A percentile compares a stretch with the other conserved stretches of the same genome.
phyloP scores from a whole-genome alignment of 805 yeast species.

The Metschnikowia kunwiensis region DNA sequence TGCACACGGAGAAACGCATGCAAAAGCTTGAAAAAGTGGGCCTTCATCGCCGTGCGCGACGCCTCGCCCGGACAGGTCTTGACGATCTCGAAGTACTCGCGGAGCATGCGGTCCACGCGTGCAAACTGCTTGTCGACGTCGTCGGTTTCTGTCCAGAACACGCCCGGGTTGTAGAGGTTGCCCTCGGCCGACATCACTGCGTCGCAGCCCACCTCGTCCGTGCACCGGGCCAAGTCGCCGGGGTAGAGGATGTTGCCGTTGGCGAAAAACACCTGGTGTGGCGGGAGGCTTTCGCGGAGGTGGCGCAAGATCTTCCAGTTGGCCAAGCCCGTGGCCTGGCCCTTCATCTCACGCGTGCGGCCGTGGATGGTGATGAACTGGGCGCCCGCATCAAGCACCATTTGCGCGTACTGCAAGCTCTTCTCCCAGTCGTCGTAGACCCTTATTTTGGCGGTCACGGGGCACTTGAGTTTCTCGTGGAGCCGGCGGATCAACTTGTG shows the following conservation, averaged over 20 bases:
- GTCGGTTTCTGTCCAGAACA: slow-evolving; percentile 57
- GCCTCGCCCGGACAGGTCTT: slow-evolving; percentile 62
- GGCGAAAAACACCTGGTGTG: slow-evolving; percentile 83
- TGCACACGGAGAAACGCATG: slow-evolving; percentile 76
- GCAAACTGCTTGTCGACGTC: slow-evolving; percentile 70
- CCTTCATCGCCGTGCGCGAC: slow-evolving; percentile 78
- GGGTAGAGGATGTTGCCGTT: slow-evolving; percentile 95
- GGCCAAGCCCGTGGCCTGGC: slow-evolving; percentile 92
- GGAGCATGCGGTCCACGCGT: slow-evolving; percentile 73
- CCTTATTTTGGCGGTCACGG: slow-evolving; percentile 94
- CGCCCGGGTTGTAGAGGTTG: slow-evolving; percentile 88
- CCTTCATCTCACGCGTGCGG: slow-evolving; percentile 95
- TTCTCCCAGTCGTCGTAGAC: slow-evolving; percentile 83
- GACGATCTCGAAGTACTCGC: slow-evolving; percentile 88
- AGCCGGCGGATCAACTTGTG: slow-evolving; percentile 65
- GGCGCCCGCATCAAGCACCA: slow-evolving; percentile 91
- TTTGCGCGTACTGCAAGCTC: slow-evolving; percentile 79
- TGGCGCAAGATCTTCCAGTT: slow-evolving; percentile 82
- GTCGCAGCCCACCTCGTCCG: slow-evolving; percentile 64
- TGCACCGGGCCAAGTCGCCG: slow-evolving; percentile 72
- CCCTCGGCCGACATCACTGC: slow-evolving; percentile 99
- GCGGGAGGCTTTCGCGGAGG: slow-evolving; percentile 71
- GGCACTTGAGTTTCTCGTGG: slow-evolving; percentile 71
- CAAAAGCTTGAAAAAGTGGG: slow-evolving; percentile 84
- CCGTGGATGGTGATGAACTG: slow-evolving; percentile 95